These are phyloP conservation scores for Trichoderma atroviride DNA, from an alignment of 2,329 filamentous ascomycete species.

Conservation along the genomic window DNA sequence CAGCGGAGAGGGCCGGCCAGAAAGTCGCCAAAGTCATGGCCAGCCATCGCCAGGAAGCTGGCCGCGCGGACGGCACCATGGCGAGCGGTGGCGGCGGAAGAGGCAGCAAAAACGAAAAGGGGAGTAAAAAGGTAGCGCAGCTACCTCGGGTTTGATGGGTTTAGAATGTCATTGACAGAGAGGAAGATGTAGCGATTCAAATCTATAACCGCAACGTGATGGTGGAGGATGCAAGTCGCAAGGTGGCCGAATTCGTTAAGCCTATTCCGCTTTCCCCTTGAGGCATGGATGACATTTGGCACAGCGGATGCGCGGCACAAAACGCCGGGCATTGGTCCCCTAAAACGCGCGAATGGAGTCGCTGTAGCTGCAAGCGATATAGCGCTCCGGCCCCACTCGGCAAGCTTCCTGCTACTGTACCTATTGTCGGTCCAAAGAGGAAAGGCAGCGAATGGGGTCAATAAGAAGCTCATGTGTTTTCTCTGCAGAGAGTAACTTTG, in stretches of 20 bases:
- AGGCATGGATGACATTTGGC: constrained; percentile 19
- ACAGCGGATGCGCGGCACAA: constrained; percentile 1
- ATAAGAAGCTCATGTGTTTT: not conserved
- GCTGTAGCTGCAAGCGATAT: constrained; percentile 24
- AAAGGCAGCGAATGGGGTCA: not conserved
- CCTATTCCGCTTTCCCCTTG: constrained; percentile 4
- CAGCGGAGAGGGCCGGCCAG: constrained; percentile 43
- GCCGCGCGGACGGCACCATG: constrained; percentile 24
- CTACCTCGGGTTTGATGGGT: constrained; percentile 11
- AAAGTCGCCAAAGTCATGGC: constrained; percentile 45
- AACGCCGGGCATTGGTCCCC: constrained; percentile 9
- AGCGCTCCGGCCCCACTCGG: constrained; percentile 20
- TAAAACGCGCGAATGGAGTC: constrained; percentile 2
- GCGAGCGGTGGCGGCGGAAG: constrained; percentile 8
- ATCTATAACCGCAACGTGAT: not conserved
- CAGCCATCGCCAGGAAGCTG: constrained; percentile 35
- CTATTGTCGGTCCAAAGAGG: constrained; percentile 13
- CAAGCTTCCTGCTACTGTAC: not conserved
- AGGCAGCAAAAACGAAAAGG: not conserved
- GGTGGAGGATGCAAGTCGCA: constrained; percentile 13
- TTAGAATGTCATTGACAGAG: constrained; percentile 19
- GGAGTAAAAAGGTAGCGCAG: constrained; percentile 18
- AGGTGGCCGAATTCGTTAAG: constrained; percentile 27
- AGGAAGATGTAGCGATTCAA: not conserved
- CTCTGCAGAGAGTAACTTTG: not conserved